Conservation (phyloP, 2,329 filamentous ascomycete species). For the Phyllosticta citriasiana region DNA sequence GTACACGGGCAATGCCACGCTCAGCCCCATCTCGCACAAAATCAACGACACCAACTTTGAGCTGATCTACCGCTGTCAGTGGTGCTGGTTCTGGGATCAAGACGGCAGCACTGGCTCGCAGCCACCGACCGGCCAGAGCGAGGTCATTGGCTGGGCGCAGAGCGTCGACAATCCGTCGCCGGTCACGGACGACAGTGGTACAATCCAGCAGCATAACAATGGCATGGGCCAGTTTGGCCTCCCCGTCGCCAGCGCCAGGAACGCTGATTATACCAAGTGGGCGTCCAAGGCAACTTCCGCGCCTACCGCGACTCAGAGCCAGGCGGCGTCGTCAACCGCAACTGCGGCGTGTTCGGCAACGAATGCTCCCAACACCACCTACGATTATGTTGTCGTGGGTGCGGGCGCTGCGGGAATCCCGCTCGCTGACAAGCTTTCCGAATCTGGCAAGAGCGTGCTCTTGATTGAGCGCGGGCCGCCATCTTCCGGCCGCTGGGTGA, state of each 20-base stretch:
- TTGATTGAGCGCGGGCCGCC: constrained; percentile 41
- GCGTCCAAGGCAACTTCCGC: constrained; percentile 24
- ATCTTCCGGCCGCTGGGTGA: constrained; percentile 56
- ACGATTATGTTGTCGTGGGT: constrained; percentile 56
- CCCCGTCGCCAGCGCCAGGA: constrained; percentile 34
- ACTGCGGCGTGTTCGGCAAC: constrained; percentile 28
- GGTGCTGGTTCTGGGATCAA: constrained; percentile 36
- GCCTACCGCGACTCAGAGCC: constrained; percentile 30
- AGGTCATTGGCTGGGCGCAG: constrained; percentile 48
- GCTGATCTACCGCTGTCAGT: constrained; percentile 54
- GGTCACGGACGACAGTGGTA: constrained; percentile 34
- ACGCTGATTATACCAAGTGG: constrained; percentile 34
- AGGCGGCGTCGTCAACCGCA: constrained; percentile 19
- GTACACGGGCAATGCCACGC: constrained; percentile 52
- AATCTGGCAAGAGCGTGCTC: constrained; percentile 54
- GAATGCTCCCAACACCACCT: constrained; percentile 35
- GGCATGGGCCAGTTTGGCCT: constrained; percentile 46
- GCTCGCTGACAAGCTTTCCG: constrained; percentile 49
- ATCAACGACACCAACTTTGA: constrained; percentile 51
- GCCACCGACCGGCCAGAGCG: constrained; percentile 20
- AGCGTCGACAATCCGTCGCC: constrained; percentile 32
- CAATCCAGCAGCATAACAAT: constrained; percentile 46
- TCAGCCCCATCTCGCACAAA: constrained; percentile 50
- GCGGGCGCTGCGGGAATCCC: constrained; percentile 54
- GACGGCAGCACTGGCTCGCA: constrained; percentile 30